Conservation (phyloP, 1,284 basidiomycete genomes). For the Irpex sp. region DNA sequence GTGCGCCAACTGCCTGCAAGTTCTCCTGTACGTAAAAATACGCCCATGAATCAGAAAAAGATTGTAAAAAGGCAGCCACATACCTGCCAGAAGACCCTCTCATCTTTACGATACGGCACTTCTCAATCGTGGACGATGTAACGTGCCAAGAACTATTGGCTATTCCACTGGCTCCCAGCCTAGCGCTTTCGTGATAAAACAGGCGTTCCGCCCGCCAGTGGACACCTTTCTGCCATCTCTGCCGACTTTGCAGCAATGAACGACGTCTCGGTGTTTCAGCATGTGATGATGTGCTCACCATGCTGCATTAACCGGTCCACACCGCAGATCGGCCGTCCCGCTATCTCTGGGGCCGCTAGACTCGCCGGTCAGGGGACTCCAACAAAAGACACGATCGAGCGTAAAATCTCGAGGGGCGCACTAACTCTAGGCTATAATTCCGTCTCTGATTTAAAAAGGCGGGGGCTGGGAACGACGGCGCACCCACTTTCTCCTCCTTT, state of each 20-base stretch:
- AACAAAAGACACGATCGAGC: neutral
- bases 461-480: neutral
- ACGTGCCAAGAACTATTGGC: neutral
- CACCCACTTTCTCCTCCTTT: neutral
- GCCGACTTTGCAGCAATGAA: neutral
- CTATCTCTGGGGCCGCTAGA: neutral
- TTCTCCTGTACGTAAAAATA: neutral
- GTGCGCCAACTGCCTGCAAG: neutral
- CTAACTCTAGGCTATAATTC: neutral
- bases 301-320: neutral
- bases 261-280: neutral
- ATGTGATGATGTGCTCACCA: neutral
- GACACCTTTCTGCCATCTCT: neutral
- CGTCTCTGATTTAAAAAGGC: neutral
- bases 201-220: neutral
- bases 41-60: too few relatives aligned
- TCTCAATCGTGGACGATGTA: neutral
- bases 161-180: neutral
- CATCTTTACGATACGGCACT: neutral
- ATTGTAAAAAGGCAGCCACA: too few relatives aligned
- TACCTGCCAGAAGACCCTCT: neutral
- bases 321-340: neutral
- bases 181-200: neutral
- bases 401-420: neutral
- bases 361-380: neutral